phyloP scores from a whole-genome alignment of 2,329 filamentous ascomycete genomes.

The Colletotrichum lentis region DNA sequence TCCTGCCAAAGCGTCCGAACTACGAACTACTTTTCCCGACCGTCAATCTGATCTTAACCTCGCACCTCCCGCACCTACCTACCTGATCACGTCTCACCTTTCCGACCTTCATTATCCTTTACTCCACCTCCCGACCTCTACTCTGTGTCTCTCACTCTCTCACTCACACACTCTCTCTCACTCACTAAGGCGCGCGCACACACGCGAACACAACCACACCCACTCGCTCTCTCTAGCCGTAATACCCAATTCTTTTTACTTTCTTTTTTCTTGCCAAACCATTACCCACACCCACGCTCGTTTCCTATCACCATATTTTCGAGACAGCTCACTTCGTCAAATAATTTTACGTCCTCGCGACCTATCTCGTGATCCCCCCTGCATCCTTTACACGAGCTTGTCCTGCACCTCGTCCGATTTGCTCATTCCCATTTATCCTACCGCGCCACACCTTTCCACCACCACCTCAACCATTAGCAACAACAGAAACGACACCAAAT shows the following conservation, averaged over 20 bases:
- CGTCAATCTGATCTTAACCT: constrained; percentile 15
- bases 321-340: constrained; percentile 9
- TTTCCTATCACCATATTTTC: constrained; percentile 29
- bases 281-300: constrained; percentile 32
- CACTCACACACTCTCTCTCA: too few species aligned
- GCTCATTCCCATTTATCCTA: constrained; percentile 11
- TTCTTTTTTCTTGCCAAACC: background rate
- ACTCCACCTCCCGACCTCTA: constrained; percentile 2
- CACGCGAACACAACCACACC: too few species aligned
- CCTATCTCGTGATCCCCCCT: background rate
- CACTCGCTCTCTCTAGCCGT: constrained; percentile 10
- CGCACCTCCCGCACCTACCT: constrained; percentile 25
- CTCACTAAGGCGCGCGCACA: too few species aligned
- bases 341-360: background rate
- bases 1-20: constrained; percentile 32
- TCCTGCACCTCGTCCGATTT: constrained; percentile 4
- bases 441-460: background rate
- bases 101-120: constrained; percentile 14
- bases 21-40: constrained; percentile 30
- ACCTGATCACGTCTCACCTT: constrained; percentile 13
- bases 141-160: too few species aligned
- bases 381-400: constrained; percentile 2
- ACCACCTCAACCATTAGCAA: background rate
- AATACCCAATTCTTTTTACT: constrained; percentile 14
- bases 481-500: background rate